A percentile compares a stretch with the other conserved stretches of the same genome.
Evolutionary conservation across 2,329 filamentous ascomycete genomes (phyloP).

Genomic region (Xylaria hypoxylon): DNA sequence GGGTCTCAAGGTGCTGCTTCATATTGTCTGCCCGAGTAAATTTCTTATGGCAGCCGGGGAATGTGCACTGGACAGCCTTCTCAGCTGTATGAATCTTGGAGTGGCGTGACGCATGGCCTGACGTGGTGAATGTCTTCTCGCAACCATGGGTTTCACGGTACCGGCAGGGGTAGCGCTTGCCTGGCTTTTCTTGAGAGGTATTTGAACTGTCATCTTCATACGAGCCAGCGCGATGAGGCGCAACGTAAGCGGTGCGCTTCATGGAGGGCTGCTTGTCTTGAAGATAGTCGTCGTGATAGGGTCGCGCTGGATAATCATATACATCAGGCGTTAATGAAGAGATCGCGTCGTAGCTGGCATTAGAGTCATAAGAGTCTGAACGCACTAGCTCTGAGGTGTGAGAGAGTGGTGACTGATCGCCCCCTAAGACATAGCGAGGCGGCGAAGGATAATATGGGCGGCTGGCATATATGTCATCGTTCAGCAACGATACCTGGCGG

Average conservation of each 20-base stretch:
- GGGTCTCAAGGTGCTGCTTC: slow-evolving; percentile 85
- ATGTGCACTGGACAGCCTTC: slow-evolving; percentile 78
- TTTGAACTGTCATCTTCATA: slow-evolving; percentile 64
- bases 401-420: slow-evolving; percentile 60
- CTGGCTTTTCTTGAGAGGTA: slow-evolving; percentile 59
- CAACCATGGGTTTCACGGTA: slow-evolving; percentile 78
- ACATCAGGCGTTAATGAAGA: slow-evolving; percentile 68
- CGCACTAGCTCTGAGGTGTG: slow-evolving; percentile 69
- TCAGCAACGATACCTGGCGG: slow-evolving; percentile 69
- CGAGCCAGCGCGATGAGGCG: slow-evolving; percentile 60
- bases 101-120: slow-evolving; percentile 85
- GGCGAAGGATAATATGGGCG: slow-evolving; percentile 54
- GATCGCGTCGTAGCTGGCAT: slow-evolving; percentile 64
- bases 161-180: slow-evolving; percentile 80
- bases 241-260: slow-evolving; percentile 58
- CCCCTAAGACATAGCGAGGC: slow-evolving; percentile 53
- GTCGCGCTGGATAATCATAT: slow-evolving; percentile 56
- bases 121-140: slow-evolving; percentile 85
- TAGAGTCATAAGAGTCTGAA: slow-evolving; percentile 72
- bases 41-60: slow-evolving; percentile 78
- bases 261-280: slow-evolving; percentile 49
- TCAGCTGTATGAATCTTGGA: slow-evolving; percentile 87
- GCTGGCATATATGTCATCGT: slow-evolving; percentile 60
- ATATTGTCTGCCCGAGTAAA: slow-evolving; percentile 88
- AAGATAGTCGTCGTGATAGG: slow-evolving; percentile 54